Conservation (phyloP, 371 early-diverging fungal species). For the Mucor indicus region DNA sequence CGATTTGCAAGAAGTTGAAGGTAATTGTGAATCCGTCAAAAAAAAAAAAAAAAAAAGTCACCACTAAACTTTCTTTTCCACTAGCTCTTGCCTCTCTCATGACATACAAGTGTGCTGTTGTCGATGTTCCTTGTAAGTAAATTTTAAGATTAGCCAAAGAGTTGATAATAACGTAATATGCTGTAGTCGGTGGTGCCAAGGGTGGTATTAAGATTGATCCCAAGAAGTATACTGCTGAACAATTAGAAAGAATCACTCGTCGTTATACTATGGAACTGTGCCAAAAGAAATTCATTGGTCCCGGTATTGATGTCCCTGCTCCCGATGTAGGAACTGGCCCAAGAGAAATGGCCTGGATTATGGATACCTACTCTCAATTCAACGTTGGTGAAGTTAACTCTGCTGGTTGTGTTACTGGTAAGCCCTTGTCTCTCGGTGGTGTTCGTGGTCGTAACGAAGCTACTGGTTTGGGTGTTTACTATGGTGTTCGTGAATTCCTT, state of each 20-base stretch:
- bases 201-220: slow-evolving; percentile 87
- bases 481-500: slow-evolving; percentile 84
- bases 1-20: slow-evolving; percentile 83
- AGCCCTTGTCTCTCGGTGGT: slow-evolving; percentile 84
- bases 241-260: slow-evolving; percentile 87
- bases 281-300: slow-evolving; percentile 89
- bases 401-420: slow-evolving; percentile 87
- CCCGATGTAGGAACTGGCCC: slow-evolving; percentile 89
- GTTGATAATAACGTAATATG: no score
- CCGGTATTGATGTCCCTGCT: slow-evolving; percentile 86
- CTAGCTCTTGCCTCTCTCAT: slow-evolving; percentile 72
- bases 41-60: not conserved
- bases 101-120: slow-evolving; percentile 93
- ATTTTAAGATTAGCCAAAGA: not conserved
- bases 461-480: slow-evolving; percentile 87
- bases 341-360: slow-evolving; percentile 92
- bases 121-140: slow-evolving; percentile 84
- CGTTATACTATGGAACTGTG: slow-evolving; percentile 88
- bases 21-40: slow-evolving; percentile 17
- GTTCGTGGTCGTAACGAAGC: slow-evolving; percentile 91
- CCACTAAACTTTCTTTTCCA: not conserved
- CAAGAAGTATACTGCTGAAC: slow-evolving; percentile 70
- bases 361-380: slow-evolving; percentile 90
- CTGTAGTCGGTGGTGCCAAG: slow-evolving; percentile 74
- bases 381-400: slow-evolving; percentile 81